A percentile compares a stretch with the other conserved stretches of the same genome.
phyloP scores from a whole-genome alignment of 495 filamentous ascomycete genomes.

The Talaromyces adpressus region DNA sequence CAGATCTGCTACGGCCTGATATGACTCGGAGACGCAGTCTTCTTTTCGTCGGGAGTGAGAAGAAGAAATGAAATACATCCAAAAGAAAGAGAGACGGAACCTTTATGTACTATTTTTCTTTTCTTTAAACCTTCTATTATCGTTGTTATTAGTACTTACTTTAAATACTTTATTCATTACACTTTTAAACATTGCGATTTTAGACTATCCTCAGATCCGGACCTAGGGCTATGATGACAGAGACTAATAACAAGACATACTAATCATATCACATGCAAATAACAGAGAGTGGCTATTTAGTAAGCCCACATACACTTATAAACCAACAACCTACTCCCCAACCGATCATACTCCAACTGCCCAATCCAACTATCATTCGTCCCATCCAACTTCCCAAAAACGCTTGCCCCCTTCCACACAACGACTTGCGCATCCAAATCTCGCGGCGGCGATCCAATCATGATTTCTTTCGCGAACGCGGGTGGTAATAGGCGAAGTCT shows the following conservation, averaged over 20 bases:
- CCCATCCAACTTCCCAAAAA: slow-evolving; percentile 81
- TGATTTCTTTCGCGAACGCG: slow-evolving; percentile 68
- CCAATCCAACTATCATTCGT: slow-evolving; percentile 96
- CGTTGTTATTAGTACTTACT: neutral
- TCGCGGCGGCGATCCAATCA: slow-evolving; percentile 80
- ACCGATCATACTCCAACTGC: slow-evolving; percentile 76
- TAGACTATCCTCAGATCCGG: neutral
- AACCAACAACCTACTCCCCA: slow-evolving; percentile 70
- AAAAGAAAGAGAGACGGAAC: neutral
- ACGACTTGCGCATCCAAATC: slow-evolving; percentile 94
- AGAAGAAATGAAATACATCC: neutral
- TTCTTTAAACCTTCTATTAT: neutral
- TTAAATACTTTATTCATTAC: neutral
- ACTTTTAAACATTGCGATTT: neutral
- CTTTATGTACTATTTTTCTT: slow-evolving; percentile 2
- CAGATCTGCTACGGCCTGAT: neutral
- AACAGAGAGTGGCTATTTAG: slow-evolving; percentile 25
- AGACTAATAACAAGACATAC: neutral
- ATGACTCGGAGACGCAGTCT: neutral
- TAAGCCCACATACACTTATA: slow-evolving; percentile 87
- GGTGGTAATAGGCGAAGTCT: slow-evolving; percentile 62
- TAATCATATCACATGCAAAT: neutral
- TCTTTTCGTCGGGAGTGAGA: neutral
- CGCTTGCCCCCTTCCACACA: slow-evolving; percentile 94
- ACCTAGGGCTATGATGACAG: neutral